Evolutionary conservation across 129 eudicot species (phyloP), one percentile per base, ranked within the genome.

Genomic region (Oenanthe sinensis): DNA sequence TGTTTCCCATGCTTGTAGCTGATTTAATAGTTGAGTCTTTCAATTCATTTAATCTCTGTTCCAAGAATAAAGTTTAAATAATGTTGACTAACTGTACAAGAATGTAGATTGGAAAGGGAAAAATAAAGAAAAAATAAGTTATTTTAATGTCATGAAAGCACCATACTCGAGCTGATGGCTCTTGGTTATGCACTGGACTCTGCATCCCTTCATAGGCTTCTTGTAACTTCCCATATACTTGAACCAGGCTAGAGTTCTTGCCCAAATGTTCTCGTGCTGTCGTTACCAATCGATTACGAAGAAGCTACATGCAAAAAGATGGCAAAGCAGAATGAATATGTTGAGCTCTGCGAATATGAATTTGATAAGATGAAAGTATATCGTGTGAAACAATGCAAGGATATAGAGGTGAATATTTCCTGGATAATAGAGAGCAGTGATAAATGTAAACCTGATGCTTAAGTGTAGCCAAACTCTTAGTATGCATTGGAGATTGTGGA

Each of bases 401-500:
- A 24, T 9, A 60, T 3, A 8, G 0, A 58, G 67, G 8, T 22
- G 33, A 1, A 60, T 60, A 28, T 60, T n/a, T n/a, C 12, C 33
- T 60, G 33, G 68, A 33, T 60, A 60, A 8, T 60, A 60, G 15
- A 60, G 68, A 60, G 68, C 6, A n/a, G 68, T 2, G 68, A 60
- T 60, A 60, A 3, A 39, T 60, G 68, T 40, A 24, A 50, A 79
- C 81, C 76, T 69, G 77, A 46, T 79, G 81, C 48, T 79, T 79
- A 10, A 79, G 81, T 1, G 81, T 79, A 30, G 81, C 81, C 48
- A 79, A 37, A 36, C 81, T 67, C n/a, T 79, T 79, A 8, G 76
- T 79, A 20, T 79, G 81, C 81, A 79, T 79, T 12, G 81, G 81
- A 37, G 81, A 79, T 79, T 78, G 81, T 45, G 81, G 81, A 43